phyloP scores from a whole-genome alignment of 2,329 filamentous ascomycete genomes.

The Talaromyces piceae region DNA sequence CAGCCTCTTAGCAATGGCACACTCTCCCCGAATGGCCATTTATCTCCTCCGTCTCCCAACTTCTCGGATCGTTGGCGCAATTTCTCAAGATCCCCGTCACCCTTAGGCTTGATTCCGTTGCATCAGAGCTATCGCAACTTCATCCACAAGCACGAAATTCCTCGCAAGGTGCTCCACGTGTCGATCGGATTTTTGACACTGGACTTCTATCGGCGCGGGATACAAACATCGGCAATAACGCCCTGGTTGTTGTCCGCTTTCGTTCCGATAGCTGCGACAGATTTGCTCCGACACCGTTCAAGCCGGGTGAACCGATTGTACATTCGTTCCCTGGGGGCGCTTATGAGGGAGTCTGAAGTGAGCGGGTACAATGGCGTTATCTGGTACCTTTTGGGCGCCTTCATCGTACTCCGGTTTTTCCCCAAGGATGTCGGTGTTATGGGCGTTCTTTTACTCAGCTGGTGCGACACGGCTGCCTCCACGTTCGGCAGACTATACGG shows the following conservation, averaged over 20 bases:
- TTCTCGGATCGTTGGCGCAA: conserved; percentile 68
- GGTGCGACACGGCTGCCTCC: conserved; percentile 95
- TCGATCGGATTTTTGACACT: conserved; percentile 94
- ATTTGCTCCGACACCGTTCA: conserved; percentile 76
- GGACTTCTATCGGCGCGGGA: conserved; percentile 72
- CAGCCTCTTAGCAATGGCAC: conserved; percentile 32
- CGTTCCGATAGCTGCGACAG: conserved; percentile 73
- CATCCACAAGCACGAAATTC: conserved; percentile 94
- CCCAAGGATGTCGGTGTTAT: conserved; percentile 91
- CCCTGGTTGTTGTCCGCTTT: conserved; percentile 75
- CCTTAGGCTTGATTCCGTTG: conserved; percentile 88
- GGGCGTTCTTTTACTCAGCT: conserved; percentile 81
- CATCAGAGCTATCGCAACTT: conserved; percentile 86
- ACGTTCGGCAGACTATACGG: conserved; percentile 90
- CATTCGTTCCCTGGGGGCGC: conserved; percentile 71
- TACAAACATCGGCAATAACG: conserved; percentile 69
- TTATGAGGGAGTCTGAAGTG: conserved; percentile 97
- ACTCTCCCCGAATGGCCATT: conserved; percentile 54
- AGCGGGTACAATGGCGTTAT: conserved; percentile 94
- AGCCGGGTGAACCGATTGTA: conserved; percentile 79
- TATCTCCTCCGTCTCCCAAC: conserved; percentile 53
- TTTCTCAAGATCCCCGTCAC: conserved; percentile 84
- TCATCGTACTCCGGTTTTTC: conserved; percentile 75
- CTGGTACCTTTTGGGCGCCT: conserved; percentile 88
- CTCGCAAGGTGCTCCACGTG: conserved; percentile 85